Percentiles rank a stretch among this genome's conserved stretches.
phyloP scores from a whole-genome alignment of 2,329 filamentous ascomycete species.

The Diaporthe nobilis region DNA sequence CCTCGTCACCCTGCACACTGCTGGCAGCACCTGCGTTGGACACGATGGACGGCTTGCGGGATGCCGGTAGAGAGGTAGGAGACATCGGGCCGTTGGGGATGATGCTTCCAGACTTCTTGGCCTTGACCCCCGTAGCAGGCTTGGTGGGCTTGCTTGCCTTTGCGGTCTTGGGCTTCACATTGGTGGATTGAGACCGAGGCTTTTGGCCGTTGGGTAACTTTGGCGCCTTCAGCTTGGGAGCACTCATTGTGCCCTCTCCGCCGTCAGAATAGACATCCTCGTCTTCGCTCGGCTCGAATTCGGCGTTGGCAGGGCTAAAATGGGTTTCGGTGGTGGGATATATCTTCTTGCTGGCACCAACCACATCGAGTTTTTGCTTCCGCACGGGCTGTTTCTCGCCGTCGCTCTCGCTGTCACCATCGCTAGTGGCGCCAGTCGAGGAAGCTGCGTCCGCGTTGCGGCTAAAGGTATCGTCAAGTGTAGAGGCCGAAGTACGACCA shows the following conservation, averaged over 20 bases:
- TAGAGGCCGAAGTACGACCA: slow-evolving; percentile 92
- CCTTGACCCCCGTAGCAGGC: slow-evolving; percentile 56
- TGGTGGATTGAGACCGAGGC: slow-evolving; percentile 53
- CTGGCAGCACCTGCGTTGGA: slow-evolving; percentile 64
- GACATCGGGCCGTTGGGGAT: slow-evolving; percentile 66
- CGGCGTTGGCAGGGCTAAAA: slow-evolving; percentile 60
- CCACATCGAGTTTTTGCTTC: slow-evolving; percentile 67
- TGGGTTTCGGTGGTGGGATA: slow-evolving; percentile 68
- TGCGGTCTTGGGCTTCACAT: slow-evolving; percentile 55
- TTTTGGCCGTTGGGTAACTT: slow-evolving; percentile 56
- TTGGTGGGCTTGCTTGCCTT: slow-evolving; percentile 58
- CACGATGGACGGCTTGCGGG: slow-evolving; percentile 81
- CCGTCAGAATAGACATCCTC: slow-evolving; percentile 68
- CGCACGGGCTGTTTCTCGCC: slow-evolving; percentile 72
- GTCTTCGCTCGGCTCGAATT: slow-evolving; percentile 68
- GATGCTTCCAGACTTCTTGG: slow-evolving; percentile 64
- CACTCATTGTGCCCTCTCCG: slow-evolving; percentile 54
- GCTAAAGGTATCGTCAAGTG: slow-evolving; percentile 92
- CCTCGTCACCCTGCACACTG: slow-evolving; percentile 81
- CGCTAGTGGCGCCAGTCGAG: slow-evolving; percentile 87
- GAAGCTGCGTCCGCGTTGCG: slow-evolving; percentile 88
- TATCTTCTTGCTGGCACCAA: slow-evolving; percentile 60
- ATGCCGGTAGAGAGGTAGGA: slow-evolving; percentile 76
- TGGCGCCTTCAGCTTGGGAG: slow-evolving; percentile 57
- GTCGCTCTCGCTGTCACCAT: slow-evolving; percentile 79